Evolutionary conservation across 1,284 basidiomycete genomes (phyloP).

Genomic region (Meripilus lineatus): DNA sequence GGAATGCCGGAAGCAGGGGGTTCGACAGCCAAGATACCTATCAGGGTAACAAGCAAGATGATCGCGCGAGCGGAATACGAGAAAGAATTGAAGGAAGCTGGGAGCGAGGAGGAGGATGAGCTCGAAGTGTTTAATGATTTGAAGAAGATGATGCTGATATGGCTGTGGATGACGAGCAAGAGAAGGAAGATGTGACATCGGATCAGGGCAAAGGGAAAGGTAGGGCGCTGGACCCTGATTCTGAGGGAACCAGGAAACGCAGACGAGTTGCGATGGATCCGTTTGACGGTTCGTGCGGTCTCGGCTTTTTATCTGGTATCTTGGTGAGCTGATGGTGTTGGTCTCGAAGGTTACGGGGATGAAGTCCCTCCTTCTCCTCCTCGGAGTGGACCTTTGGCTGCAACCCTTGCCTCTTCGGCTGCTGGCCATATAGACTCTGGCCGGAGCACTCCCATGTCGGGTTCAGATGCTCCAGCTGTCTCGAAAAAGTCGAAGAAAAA

Average conservation of each 20-base stretch:
- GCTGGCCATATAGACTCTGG: constrained; percentile 17
- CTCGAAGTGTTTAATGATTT: constrained; percentile 34
- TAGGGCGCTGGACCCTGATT: constrained; percentile 30
- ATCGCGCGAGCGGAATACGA: constrained; percentile 58
- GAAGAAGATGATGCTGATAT: constrained; percentile 34
- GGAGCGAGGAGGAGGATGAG: constrained; percentile 40
- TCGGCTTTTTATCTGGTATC: neutral
- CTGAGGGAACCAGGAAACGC: constrained; percentile 34
- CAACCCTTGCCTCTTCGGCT: constrained; percentile 4
- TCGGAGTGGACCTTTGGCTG: neutral
- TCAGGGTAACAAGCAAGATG: constrained; percentile 68
- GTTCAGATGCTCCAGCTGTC: constrained; percentile 8
- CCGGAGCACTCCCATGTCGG: constrained; percentile 15
- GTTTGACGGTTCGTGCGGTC: constrained; percentile 50
- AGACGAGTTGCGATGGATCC: constrained; percentile 53
- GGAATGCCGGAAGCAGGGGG: constrained; percentile 17
- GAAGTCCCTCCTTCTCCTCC: no score
- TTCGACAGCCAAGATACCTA: constrained; percentile 30
- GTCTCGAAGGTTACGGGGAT: constrained; percentile 29
- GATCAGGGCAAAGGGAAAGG: constrained; percentile 33
- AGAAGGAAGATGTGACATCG: no score
- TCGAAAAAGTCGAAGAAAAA: constrained; percentile 18
- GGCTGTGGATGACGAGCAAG: constrained; percentile 14
- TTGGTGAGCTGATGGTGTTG: neutral
- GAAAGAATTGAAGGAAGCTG: constrained; percentile 42